Evolutionary conservation across 495 filamentous ascomycete genomes (phyloP).

Genomic region (Friedmanniomyces simplex): DNA sequence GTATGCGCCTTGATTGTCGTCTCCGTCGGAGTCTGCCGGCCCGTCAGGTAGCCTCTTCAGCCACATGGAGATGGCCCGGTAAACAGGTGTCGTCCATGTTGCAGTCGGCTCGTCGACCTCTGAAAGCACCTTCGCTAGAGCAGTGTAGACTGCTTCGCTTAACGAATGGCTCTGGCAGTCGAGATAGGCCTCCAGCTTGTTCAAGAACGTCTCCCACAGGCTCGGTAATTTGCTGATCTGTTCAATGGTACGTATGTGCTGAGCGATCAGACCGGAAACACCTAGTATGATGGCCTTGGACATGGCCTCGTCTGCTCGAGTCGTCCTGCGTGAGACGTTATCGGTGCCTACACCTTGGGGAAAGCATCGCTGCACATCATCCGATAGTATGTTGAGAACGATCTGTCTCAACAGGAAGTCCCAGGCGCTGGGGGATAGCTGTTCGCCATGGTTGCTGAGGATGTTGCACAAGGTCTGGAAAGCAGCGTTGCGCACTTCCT

Average conservation of each 20-base stretch:
- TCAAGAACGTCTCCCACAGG: constrained; percentile 26
- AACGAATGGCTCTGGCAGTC: constrained; percentile 24
- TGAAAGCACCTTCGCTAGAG: constrained; percentile 23
- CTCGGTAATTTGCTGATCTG: constrained; percentile 17
- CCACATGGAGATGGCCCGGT: constrained; percentile 14
- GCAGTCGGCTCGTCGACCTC: not conserved
- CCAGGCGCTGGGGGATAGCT: constrained; percentile 70
- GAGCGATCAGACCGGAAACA: constrained; percentile 6
- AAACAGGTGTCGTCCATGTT: constrained; percentile 9
- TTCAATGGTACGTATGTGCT: constrained; percentile 20
- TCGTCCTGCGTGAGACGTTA: too few relatives aligned
- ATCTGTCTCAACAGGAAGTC: constrained; percentile 40
- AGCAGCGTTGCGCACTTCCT: constrained; percentile 87
- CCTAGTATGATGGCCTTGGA: constrained; percentile 11
- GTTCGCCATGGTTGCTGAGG: constrained; percentile 80
- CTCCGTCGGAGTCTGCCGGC: constrained; percentile 25
- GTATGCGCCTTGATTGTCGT: constrained; percentile 63
- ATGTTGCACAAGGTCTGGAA: constrained; percentile 86
- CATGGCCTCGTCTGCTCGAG: not conserved
- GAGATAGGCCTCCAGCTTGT: constrained; percentile 22
- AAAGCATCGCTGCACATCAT: constrained; percentile 45
- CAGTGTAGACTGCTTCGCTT: constrained; percentile 24
- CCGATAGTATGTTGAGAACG: constrained; percentile 4
- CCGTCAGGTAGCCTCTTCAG: constrained; percentile 26
- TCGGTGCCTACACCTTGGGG: constrained; percentile 19